Evolutionary conservation across 139 green algal species (phyloP), one percentile per base, ranked within the genome.

Genomic region (Chlamydomonas schloesseri): DNA sequence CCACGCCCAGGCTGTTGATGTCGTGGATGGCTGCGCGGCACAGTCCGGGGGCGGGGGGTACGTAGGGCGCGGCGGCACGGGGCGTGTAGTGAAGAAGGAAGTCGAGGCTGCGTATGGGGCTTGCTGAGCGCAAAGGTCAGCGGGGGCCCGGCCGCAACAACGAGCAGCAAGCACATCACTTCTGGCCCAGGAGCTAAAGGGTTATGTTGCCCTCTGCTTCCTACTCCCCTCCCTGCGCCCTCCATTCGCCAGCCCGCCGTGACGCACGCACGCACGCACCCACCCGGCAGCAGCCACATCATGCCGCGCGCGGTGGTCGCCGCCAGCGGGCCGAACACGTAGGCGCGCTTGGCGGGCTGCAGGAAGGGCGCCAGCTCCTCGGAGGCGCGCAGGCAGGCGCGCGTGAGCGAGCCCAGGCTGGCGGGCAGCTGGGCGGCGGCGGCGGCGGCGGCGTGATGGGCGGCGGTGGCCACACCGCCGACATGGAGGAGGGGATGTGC

Each of bases 221-320:
- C 53, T 58, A 23, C 53, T 15, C 53, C 53, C 71, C 71, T 28
- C 34, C 42, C 24, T 55, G 46, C 28, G 0, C 73, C 17, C 73
- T 81, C 50, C 50, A n/a, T n/a, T n/a, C n/a, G n/a, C n/a, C n/a
- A n/a, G n/a, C n/a, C n/a, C n/a, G n/a, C n/a, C n/a, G n/a, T n/a
- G n/a, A n/a, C n/a, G n/a, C n/a, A n/a, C 47, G n/a, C 37, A 3
- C 70, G 10, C 34, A 28, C 34, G 1, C 37, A 29, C 80, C 11
- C 50, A 86, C 80, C 80, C 10, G 90, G 84, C 78, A 97, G 90
- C 86, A 94, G 88, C 92, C 90, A 95, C 67, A 96, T 90, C 15
- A 86, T 46, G 34, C 93, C 77, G 58, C 91, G 91, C 0, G 91
- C 89, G 24, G 92, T 87, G 18, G 89, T 86, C 84, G 57, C 58